Evolutionary conservation across 352 stramenopile genomes (phyloP), one percentile per base, ranked within the genome.

Genomic region (Pythium sukuiense): DNA sequence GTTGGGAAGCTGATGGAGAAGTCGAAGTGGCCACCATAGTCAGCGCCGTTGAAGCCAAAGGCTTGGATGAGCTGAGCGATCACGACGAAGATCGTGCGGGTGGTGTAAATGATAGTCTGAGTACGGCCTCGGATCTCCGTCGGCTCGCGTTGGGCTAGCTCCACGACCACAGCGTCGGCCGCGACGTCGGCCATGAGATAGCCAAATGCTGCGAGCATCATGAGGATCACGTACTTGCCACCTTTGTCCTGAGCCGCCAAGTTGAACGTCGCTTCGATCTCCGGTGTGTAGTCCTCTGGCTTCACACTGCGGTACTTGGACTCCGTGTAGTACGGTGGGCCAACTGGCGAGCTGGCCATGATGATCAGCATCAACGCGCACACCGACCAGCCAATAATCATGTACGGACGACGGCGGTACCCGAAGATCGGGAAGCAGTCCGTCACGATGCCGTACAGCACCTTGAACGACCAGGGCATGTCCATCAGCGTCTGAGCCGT

Each of bases 401-500:
- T 87, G 49, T 71, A 89, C 14, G 76, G 74, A 18, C 76, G 77
- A 55, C 81, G 78, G 37, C 81, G 79, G 65, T 86, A 87, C 35
- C 80, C 80, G 50, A 69, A 82, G 57, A 90, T 72, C 7, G 29
- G 26, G n/a, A 9, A 55, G 8, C 45, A 24, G 16, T 54, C 50
- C 26, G n/a, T 46, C n/a, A 18, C 6, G 46, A 89, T 83, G 45
- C 82, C 82, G 63, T 83, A 81, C 46, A 90, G 85, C 6, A 85
- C 73, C 67, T 88, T 89, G 67, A 89, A 81, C 27, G 74, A 87
- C 80, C 80, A 89, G 0, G 76, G 76, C 5, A 88, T 53, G 4
- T 66, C 27, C 18, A 85, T 59, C 2, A 88, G 65, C 50, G 70
- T 65, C 26, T 37, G 55, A 2, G 77, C 79, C 0, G 79, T 64